phyloP scores from a whole-genome alignment of 768 basidiomycete genomes.

The Tulasnella sp. region DNA sequence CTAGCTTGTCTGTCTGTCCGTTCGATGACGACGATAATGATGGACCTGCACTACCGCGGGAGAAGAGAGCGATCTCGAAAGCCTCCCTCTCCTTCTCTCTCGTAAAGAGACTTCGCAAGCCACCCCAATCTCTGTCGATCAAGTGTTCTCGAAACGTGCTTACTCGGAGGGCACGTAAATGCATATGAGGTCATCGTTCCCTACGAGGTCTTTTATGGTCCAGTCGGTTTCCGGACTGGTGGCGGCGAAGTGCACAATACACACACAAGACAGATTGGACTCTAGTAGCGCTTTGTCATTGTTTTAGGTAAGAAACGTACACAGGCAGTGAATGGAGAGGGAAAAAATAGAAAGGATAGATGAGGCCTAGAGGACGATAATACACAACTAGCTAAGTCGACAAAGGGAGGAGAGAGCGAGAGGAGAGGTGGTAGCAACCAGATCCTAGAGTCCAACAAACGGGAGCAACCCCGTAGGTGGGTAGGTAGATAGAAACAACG shows the following conservation, averaged over 20 bases:
- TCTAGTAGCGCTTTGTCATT: background rate
- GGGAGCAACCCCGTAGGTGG: background rate
- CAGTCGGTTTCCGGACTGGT: background rate
- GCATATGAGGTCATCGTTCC: background rate
- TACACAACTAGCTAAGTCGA: background rate
- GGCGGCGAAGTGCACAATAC: background rate
- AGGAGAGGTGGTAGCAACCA: background rate
- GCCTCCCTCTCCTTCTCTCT: background rate
- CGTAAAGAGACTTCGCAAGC: background rate
- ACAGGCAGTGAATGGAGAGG: background rate
- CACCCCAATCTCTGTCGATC: background rate
- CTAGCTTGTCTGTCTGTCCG: too few relatives aligned
- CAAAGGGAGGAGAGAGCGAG: background rate
- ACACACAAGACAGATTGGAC: background rate
- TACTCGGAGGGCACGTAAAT: background rate
- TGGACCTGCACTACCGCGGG: too few relatives aligned
- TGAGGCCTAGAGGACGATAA: background rate
- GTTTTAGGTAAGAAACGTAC: background rate
- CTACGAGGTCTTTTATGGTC: background rate
- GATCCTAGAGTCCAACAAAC: background rate
- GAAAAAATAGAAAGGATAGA: conserved; percentile 1
- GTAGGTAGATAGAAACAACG: background rate
- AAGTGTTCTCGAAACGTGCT: background rate
- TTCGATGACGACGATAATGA: too few relatives aligned
- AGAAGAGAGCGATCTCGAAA: too few relatives aligned